These are phyloP conservation scores for Cladosporium sp. DNA, from an alignment of 2,329 filamentous ascomycete species.

Conservation along the genomic window DNA sequence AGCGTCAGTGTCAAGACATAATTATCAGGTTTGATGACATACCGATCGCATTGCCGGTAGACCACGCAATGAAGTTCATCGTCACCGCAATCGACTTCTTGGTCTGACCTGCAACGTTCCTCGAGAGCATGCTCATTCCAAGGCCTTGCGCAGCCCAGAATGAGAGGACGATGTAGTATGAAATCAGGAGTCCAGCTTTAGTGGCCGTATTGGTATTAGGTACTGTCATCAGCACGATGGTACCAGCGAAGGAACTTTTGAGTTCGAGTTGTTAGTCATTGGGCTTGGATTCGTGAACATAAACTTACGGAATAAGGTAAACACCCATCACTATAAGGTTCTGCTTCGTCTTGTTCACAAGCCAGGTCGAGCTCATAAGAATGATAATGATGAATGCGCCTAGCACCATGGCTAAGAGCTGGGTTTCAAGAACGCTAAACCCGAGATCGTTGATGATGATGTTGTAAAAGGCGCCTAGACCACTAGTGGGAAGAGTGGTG, in stretches of 20 bases:
- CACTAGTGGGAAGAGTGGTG: constrained; percentile 69
- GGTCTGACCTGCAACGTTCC: constrained; percentile 68
- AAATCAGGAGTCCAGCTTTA: constrained; percentile 64
- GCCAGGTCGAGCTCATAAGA: constrained; percentile 60
- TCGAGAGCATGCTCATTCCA: constrained; percentile 28
- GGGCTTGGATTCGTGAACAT: no score
- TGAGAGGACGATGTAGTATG: constrained; percentile 73
- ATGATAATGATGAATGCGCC: constrained; percentile 70
- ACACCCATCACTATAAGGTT: constrained; percentile 65
- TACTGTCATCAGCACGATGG: constrained; percentile 67
- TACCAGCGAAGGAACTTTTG: constrained; percentile 66
- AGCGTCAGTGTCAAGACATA: neutral
- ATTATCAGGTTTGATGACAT: no score
- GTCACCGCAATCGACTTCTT: constrained; percentile 68
- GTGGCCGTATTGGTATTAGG: constrained; percentile 53
- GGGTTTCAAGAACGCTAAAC: constrained; percentile 63
- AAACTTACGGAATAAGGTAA: constrained; percentile 62
- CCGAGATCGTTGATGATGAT: constrained; percentile 69
- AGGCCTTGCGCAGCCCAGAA: constrained; percentile 63
- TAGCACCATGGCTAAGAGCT: constrained; percentile 70
- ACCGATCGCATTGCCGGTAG: constrained; percentile 63
- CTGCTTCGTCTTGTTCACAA: constrained; percentile 65
- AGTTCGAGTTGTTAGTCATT: neutral
- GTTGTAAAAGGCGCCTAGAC: constrained; percentile 68
- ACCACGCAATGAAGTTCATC: constrained; percentile 67